Conservation (phyloP, 345 rosid genomes). For the Passiflora organensis region DNA sequence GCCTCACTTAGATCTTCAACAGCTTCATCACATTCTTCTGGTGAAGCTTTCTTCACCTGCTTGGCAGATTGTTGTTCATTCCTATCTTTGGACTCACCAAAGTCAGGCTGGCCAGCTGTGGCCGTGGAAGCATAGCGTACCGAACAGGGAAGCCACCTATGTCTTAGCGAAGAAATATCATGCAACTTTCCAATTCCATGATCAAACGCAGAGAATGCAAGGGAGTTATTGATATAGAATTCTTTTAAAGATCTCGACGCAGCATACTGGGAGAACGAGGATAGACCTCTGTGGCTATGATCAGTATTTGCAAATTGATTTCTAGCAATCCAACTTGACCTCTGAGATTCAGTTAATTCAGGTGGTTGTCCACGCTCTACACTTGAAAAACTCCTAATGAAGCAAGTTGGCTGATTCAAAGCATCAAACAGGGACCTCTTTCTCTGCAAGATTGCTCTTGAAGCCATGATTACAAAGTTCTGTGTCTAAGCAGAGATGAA, state of each 20-base stretch:
- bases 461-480: slow-evolving; percentile 46
- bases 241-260: slow-evolving; percentile 3
- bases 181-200: slow-evolving; percentile 32
- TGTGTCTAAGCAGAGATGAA: slow-evolving; percentile 7
- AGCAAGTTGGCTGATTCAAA: slow-evolving; percentile 30
- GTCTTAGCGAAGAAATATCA: slow-evolving; percentile 31
- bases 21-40: slow-evolving; percentile 95
- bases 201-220: slow-evolving; percentile 27
- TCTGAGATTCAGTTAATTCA: slow-evolving; percentile 17
- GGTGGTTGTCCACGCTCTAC: slow-evolving; percentile 27
- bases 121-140: slow-evolving; percentile 48
- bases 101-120: slow-evolving; percentile 50
- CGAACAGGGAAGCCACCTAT: slow-evolving; percentile 35
- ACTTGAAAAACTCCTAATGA: slow-evolving; percentile 35
- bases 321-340: slow-evolving; percentile 18
- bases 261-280: slow-evolving; percentile 27
- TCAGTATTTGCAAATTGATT: slow-evolving; percentile 18
- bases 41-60: slow-evolving; percentile 76
- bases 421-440: slow-evolving; percentile 36
- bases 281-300: slow-evolving; percentile 24
- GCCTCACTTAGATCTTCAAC: slow-evolving; percentile 77
- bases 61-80: slow-evolving; percentile 40
- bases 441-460: slow-evolving; percentile 54
- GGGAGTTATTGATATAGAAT: slow-evolving; percentile 20
- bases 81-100: slow-evolving; percentile 28